A percentile compares a stretch with the other conserved stretches of the same genome.
These are phyloP conservation scores for Scedosporium apiospermum DNA, from an alignment of 2,329 filamentous ascomycete genomes.

Conservation along the genomic window DNA sequence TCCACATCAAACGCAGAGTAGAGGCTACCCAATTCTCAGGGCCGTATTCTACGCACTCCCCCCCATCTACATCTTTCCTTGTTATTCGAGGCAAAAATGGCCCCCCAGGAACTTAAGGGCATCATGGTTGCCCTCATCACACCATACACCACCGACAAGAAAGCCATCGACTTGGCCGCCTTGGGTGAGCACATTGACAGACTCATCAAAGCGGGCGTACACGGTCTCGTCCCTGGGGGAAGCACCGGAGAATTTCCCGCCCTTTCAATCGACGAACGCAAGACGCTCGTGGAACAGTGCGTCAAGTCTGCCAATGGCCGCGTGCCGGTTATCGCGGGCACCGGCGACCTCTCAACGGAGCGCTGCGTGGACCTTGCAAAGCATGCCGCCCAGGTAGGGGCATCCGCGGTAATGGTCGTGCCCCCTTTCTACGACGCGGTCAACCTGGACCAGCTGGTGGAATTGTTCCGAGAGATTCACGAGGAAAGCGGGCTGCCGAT, in stretches of 20 bases:
- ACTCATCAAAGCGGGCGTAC: conserved; percentile 32
- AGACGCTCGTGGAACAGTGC: conserved; percentile 26
- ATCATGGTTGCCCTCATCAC: conserved; percentile 40
- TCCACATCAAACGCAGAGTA: too few species aligned
- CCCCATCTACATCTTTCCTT: too few species aligned
- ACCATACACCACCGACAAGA: conserved; percentile 31
- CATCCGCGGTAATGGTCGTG: conserved; percentile 50
- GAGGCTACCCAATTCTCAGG: too few species aligned
- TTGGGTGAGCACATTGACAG: conserved; percentile 34
- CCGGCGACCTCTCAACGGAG: conserved; percentile 34
- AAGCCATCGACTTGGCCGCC: conserved; percentile 25
- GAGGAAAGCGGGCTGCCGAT: conserved; percentile 30
- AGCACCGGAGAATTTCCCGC: conserved; percentile 38
- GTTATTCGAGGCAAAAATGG: too few species aligned
- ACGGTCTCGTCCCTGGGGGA: conserved; percentile 40
- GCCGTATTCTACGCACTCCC: too few species aligned
- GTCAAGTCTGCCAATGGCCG: conserved; percentile 25
- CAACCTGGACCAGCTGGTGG: conserved; percentile 17
- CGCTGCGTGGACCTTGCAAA: conserved; percentile 59
- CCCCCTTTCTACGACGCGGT: conserved; percentile 39
- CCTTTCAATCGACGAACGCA: conserved; percentile 32
- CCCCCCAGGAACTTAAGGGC: conserved; percentile 20
- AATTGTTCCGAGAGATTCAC: conserved; percentile 32
- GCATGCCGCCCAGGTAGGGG: conserved; percentile 67
- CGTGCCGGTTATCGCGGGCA: conserved; percentile 31